Evolutionary conservation across 2,329 filamentous ascomycete species (phyloP).

Genomic region (Aspergillus chevalieri): DNA sequence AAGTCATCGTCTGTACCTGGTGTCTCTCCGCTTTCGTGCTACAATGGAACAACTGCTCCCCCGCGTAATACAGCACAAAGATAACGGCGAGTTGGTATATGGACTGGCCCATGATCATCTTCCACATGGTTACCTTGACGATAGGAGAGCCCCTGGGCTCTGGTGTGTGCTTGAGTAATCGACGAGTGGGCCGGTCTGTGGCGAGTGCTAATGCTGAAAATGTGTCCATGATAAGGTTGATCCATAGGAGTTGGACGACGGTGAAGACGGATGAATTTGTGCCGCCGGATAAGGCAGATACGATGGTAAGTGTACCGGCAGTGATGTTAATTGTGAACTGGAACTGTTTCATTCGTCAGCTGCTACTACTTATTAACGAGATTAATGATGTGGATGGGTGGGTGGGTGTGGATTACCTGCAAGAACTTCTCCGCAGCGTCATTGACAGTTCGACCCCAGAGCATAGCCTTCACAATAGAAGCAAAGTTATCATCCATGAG

Average conservation of each 20-base stretch:
- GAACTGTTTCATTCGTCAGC: constrained; percentile 20
- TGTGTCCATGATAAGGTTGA: constrained; percentile 65
- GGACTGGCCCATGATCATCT: constrained; percentile 41
- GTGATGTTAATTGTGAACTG: constrained; percentile 59
- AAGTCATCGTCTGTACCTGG: constrained; percentile 33
- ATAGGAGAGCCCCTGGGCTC: constrained; percentile 42
- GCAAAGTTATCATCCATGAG: constrained; percentile 84
- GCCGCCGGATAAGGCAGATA: constrained; percentile 54
- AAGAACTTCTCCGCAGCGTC: constrained; percentile 72
- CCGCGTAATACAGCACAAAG: constrained; percentile 42
- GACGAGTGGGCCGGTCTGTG: constrained; percentile 55
- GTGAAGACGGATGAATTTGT: constrained; percentile 56
- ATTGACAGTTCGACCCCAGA: constrained; percentile 73
- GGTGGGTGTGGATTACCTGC: constrained; percentile 20
- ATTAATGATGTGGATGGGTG: background rate
- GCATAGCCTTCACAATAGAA: constrained; percentile 77
- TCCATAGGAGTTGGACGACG: constrained; percentile 62
- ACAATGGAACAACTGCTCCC: constrained; percentile 28
- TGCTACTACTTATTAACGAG: background rate
- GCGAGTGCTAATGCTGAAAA: constrained; percentile 61
- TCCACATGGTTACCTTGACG: constrained; percentile 43
- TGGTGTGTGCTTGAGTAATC: constrained; percentile 51
- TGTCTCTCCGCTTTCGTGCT: constrained; percentile 11
- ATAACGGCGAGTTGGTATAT: constrained; percentile 40
- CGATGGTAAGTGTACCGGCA: constrained; percentile 60